These are phyloP conservation scores for Triticum urartu DNA, from an alignment of 176 grass and related monocot species.

Conservation along the genomic window DNA sequence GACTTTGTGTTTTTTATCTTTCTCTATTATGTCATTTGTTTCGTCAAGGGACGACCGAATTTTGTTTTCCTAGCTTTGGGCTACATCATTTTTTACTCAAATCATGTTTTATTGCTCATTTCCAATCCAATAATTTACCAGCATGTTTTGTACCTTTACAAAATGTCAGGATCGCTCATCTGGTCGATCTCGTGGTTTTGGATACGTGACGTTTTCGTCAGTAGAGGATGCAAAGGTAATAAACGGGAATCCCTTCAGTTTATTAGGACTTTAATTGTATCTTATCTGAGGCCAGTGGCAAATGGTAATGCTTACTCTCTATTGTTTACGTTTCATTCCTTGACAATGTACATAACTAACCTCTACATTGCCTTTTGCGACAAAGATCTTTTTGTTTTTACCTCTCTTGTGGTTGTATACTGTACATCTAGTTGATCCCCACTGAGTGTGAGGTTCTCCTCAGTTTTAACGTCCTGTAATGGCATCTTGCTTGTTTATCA, in stretches of 20 bases:
- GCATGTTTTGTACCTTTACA: neutral
- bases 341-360: neutral
- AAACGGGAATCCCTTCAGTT: neutral
- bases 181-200: slow-evolving; percentile 84
- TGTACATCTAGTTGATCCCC: neutral
- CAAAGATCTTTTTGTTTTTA: neutral
- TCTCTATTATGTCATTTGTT: neutral
- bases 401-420: neutral
- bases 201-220: slow-evolving; percentile 82
- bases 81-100: neutral
- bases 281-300: neutral
- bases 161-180: slow-evolving; percentile 65
- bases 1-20: slow-evolving; percentile 10
- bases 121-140: neutral
- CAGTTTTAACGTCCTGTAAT: neutral
- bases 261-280: neutral
- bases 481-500: neutral
- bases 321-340: neutral
- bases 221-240: slow-evolving; percentile 71
- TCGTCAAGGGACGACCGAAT: neutral
- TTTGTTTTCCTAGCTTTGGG: neutral
- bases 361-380: neutral
- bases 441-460: neutral
- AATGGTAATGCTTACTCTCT: neutral
- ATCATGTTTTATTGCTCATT: neutral